These are phyloP conservation scores for Fraxinus angustifolia DNA, from an alignment of 305 asterid genomes.

Conservation along the genomic window DNA sequence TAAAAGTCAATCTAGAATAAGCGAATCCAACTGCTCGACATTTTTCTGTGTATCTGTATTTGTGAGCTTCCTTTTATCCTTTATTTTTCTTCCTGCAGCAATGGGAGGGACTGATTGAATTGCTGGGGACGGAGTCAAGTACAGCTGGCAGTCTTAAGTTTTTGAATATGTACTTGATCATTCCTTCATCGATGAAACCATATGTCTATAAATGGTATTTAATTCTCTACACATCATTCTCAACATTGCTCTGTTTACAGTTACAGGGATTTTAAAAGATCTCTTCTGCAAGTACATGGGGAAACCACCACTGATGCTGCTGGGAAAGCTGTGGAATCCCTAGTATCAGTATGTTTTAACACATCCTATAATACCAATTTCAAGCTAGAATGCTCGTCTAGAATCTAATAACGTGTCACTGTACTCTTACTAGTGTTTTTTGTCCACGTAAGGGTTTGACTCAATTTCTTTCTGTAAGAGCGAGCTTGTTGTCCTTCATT, in stretches of 20 bases:
- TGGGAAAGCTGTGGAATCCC: slow-evolving; percentile 73
- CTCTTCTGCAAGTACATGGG: slow-evolving; percentile 67
- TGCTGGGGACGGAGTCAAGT: slow-evolving; percentile 72
- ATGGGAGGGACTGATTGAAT: slow-evolving; percentile 97
- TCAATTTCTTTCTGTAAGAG: not conserved
- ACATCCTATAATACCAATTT: slow-evolving; percentile 15
- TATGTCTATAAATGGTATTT: not conserved
- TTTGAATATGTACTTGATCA: slow-evolving; percentile 60
- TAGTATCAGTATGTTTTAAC: slow-evolving; percentile 58
- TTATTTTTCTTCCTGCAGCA: slow-evolving; percentile 45
- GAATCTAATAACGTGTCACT: not conserved
- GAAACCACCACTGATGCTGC: slow-evolving; percentile 61
- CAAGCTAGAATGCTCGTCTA: not conserved
- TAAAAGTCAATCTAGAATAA: not conserved
- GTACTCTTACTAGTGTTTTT: not conserved
- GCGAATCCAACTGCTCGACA: slow-evolving; percentile 7
- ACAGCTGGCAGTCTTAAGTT: slow-evolving; percentile 90
- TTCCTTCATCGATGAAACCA: not conserved
- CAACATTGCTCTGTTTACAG: slow-evolving; percentile 41
- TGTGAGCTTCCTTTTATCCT: slow-evolving; percentile 7
- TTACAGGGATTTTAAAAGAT: slow-evolving; percentile 79
- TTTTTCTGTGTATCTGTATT: slow-evolving; percentile 10
- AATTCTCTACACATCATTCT: slow-evolving; percentile 14
- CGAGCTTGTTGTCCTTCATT: not conserved
- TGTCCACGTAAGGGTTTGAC: not conserved